A percentile compares a stretch with the other conserved stretches of the same genome.
phyloP scores from a whole-genome alignment of 2,329 filamentous ascomycete species.

The Aspergillus piperis region DNA sequence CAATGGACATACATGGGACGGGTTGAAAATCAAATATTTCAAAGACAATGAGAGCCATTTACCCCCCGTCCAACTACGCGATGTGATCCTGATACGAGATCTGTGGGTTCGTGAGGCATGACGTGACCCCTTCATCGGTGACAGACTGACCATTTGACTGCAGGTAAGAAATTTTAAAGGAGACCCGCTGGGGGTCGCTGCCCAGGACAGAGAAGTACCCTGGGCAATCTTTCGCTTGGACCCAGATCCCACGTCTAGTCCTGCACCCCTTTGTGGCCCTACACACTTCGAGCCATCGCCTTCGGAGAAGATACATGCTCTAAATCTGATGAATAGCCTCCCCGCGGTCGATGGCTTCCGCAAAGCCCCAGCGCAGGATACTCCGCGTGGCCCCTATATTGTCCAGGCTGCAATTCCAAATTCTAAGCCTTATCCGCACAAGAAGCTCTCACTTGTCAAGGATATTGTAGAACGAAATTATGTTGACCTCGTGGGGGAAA shows the following conservation, averaged over 20 bases:
- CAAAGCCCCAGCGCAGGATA: not conserved
- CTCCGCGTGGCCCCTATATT: not conserved
- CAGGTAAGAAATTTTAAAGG: conserved; percentile 26
- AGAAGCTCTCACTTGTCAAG: conserved; percentile 61
- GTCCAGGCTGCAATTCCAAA: conserved; percentile 10
- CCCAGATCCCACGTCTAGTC: conserved; percentile 20
- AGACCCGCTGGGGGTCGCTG: conserved; percentile 28
- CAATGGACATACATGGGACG: conserved; percentile 43
- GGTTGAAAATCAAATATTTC: conserved; percentile 63
- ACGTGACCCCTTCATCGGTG: not conserved
- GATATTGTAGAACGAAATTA: conserved; percentile 61
- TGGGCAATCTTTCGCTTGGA: conserved; percentile 41
- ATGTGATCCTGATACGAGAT: conserved; percentile 65
- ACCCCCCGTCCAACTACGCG: conserved; percentile 54
- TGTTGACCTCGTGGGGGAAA: conserved; percentile 70
- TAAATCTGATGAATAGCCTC: conserved; percentile 28
- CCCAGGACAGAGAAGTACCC: conserved; percentile 28
- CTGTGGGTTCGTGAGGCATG: conserved; percentile 51
- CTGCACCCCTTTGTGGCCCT: conserved; percentile 32
- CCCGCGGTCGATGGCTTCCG: conserved; percentile 15
- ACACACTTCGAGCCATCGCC: conserved; percentile 26
- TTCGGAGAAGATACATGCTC: conserved; percentile 33
- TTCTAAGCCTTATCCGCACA: conserved; percentile 8
- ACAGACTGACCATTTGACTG: not conserved
- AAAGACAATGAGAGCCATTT: conserved; percentile 45